phyloP scores from a whole-genome alignment of 148 eudicot species.

The Nepenthes gracilis region DNA sequence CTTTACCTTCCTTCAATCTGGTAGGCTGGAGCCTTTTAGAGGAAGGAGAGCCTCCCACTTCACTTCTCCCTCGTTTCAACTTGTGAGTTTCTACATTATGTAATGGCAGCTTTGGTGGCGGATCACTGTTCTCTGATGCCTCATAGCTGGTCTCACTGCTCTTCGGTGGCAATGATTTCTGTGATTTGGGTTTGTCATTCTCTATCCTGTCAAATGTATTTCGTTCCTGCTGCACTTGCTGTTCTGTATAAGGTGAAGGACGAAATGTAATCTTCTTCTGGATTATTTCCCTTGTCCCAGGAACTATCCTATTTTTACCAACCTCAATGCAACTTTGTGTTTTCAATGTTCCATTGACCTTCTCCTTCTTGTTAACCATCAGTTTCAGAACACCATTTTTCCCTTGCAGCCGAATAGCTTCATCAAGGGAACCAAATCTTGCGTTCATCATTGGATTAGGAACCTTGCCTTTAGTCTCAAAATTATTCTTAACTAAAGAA shows the following conservation, averaged over 20 bases:
- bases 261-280: conserved; percentile 25
- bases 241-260: conserved; percentile 29
- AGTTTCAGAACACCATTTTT: conserved; percentile 88
- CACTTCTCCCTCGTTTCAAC: conserved; percentile 33
- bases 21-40: conserved; percentile 32
- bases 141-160: conserved; percentile 30
- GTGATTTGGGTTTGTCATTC: conserved; percentile 18
- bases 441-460: conserved; percentile 42
- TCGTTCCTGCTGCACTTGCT: conserved; percentile 30
- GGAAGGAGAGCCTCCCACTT: conserved; percentile 22
- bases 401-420: conserved; percentile 83
- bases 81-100: conserved; percentile 22
- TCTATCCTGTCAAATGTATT: conserved; percentile 14
- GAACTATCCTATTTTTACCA: conserved; percentile 25
- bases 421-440: conserved; percentile 37
- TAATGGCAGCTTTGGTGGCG: conserved; percentile 24
- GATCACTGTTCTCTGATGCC: conserved; percentile 41
- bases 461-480: conserved; percentile 31
- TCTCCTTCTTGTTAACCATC: conserved; percentile 54
- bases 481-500: conserved; percentile 17
- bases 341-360: conserved; percentile 17
- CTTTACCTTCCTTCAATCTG: conserved; percentile 43
- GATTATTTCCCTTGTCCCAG: conserved; percentile 25
- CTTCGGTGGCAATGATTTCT: conserved; percentile 19
- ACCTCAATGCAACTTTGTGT: conserved; percentile 14